Percentiles rank a stretch among this genome's conserved stretches.
These are phyloP conservation scores for Pleurotus eryngii DNA, from an alignment of 768 basidiomycete genomes.

Conservation along the genomic window DNA sequence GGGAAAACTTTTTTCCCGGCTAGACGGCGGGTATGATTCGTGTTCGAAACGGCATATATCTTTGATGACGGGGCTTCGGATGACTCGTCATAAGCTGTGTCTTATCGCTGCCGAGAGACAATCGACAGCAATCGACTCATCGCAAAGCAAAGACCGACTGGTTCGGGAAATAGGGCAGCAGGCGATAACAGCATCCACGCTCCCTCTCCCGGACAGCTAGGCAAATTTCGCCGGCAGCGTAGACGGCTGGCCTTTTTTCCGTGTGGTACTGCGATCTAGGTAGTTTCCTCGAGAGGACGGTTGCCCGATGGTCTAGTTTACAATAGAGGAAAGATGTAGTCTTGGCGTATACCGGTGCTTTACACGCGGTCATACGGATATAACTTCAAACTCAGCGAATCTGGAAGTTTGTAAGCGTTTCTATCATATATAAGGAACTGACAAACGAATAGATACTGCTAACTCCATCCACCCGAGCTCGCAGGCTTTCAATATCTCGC, in stretches of 20 bases:
- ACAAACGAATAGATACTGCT: background rate
- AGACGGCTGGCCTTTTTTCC: background rate
- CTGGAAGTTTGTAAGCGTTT: constrained; percentile 2
- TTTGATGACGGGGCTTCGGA: background rate
- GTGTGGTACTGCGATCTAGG: background rate
- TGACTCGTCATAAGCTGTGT: background rate
- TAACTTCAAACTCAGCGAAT: constrained; percentile 6
- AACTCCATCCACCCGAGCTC: constrained; percentile 3
- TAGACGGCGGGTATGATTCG: too few relatives aligned
- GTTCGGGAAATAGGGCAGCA: background rate
- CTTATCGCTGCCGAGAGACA: background rate
- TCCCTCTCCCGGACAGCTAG: too few relatives aligned
- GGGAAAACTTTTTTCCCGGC: too few relatives aligned
- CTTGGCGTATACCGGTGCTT: background rate
- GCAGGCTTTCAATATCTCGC: background rate
- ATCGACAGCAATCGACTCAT: background rate
- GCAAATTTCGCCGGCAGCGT: too few relatives aligned
- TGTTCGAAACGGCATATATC: too few relatives aligned
- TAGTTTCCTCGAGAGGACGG: background rate
- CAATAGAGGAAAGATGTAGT: background rate
- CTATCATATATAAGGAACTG: too few relatives aligned
- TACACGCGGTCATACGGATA: background rate
- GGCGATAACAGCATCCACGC: too few relatives aligned
- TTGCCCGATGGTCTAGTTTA: too few relatives aligned
- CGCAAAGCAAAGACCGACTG: background rate